phyloP scores from a whole-genome alignment of 2,329 filamentous ascomycete genomes.

The Calonectria pseudoturangicola region DNA sequence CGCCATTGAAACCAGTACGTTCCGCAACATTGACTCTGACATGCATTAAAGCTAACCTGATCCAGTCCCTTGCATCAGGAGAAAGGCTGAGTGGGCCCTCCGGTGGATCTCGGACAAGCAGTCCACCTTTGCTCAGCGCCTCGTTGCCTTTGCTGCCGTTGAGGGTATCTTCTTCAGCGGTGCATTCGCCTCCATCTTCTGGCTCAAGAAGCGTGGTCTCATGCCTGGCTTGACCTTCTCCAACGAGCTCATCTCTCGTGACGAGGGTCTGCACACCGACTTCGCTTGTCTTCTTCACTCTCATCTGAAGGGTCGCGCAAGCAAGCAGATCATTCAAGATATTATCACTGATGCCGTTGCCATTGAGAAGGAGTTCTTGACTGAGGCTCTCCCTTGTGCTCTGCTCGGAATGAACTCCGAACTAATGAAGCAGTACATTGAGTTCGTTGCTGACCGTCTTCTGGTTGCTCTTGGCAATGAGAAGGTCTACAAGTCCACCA shows the following conservation, averaged over 20 bases:
- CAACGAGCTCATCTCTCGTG: conserved; percentile 99
- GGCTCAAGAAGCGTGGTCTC: conserved; percentile 99
- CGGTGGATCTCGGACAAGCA: conserved; percentile 95
- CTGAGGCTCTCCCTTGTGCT: conserved; percentile 92
- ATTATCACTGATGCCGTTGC: conserved; percentile 95
- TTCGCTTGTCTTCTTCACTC: conserved; percentile 98
- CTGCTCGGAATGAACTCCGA: conserved; percentile 98
- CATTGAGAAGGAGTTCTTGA: conserved; percentile 98
- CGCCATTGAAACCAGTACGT: conserved; percentile 95
- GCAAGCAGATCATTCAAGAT: conserved; percentile 85
- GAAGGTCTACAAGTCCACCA: conserved; percentile 93
- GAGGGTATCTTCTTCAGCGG: conserved; percentile 99
- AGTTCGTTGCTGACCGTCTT: conserved; percentile 98
- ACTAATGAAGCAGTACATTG: conserved; percentile 99
- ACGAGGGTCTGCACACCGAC: conserved; percentile 99
- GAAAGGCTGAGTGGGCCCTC: conserved; percentile 99
- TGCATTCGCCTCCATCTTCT: conserved; percentile 99
- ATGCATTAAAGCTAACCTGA: conserved; percentile 44
- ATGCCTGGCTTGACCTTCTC: conserved; percentile 99
- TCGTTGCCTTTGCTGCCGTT: conserved; percentile 97
- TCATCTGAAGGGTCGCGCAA: conserved; percentile 94
- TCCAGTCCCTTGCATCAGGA: conserved; percentile 93
- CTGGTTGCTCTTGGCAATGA: conserved; percentile 94
- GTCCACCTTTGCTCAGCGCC: conserved; percentile 95
- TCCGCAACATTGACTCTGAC: not conserved